Percentiles rank a stretch among this genome's conserved stretches.
Conservation (phyloP, 2,329 filamentous ascomycete species). For the Ilyonectria robusta region DNA sequence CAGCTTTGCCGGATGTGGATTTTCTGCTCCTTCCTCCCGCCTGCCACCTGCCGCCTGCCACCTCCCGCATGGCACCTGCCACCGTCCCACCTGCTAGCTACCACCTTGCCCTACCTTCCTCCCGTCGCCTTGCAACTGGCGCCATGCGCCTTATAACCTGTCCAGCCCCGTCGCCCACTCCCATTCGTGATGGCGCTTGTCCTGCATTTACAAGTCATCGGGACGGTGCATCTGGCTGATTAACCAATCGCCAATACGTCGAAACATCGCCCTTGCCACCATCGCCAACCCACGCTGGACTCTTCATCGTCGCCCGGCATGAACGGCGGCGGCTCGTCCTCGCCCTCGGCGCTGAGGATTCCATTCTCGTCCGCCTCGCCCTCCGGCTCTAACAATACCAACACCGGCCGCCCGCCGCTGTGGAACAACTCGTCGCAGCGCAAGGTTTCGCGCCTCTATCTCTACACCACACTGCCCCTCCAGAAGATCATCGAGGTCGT, state of each 20-base stretch:
- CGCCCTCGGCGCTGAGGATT: slow-evolving; percentile 24
- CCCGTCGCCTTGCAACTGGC: not conserved
- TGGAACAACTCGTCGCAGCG: slow-evolving; percentile 69
- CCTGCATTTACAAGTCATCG: slow-evolving; percentile 17
- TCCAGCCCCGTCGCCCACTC: slow-evolving; percentile 14
- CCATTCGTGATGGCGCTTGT: slow-evolving; percentile 25
- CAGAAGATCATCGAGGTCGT: slow-evolving; percentile 65
- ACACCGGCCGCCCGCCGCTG: slow-evolving; percentile 67
- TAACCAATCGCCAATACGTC: slow-evolving; percentile 5
- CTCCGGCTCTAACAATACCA: slow-evolving; percentile 49
- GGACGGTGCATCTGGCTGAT: slow-evolving; percentile 8
- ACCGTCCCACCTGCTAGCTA: not conserved
- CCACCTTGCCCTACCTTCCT: not conserved
- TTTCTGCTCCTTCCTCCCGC: not conserved
- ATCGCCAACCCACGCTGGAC: not conserved
- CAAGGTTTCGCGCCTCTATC: slow-evolving; percentile 68
- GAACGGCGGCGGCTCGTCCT: slow-evolving; percentile 20
- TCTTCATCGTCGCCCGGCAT: slow-evolving; percentile 17
- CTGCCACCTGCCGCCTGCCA: slow-evolving; percentile 3
- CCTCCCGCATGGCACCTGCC: not conserved
- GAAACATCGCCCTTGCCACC: not conserved
- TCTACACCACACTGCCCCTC: slow-evolving; percentile 68
- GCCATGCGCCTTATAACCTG: slow-evolving; percentile 13
- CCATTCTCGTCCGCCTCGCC: slow-evolving; percentile 46
- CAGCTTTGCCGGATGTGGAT: slow-evolving; percentile 21